Percentiles rank a stretch among this genome's conserved stretches.
Evolutionary conservation across 495 filamentous ascomycete species (phyloP).

Genomic region (Penicillium subrubescens): DNA sequence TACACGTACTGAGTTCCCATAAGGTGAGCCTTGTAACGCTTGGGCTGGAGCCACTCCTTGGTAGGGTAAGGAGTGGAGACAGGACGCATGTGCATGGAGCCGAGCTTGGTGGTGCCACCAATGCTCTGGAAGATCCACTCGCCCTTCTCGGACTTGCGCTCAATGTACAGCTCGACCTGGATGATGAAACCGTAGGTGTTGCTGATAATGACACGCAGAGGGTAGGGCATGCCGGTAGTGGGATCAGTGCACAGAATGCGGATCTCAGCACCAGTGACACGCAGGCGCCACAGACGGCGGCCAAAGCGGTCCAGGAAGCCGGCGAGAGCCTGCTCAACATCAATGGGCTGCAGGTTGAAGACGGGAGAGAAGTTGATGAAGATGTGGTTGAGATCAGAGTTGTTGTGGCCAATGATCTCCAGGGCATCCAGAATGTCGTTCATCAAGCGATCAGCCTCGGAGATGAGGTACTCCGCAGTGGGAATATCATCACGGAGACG

Average conservation of each 20-base stretch:
- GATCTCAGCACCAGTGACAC: slow-evolving; percentile 96
- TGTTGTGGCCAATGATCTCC: slow-evolving; percentile 98
- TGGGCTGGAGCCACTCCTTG: slow-evolving; percentile 98
- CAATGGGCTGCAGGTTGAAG: slow-evolving; percentile 85
- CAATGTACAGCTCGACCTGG: slow-evolving; percentile 94
- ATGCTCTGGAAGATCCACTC: slow-evolving; percentile 99
- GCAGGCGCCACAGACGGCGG: slow-evolving; percentile 91
- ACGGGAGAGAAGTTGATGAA: slow-evolving; percentile 98
- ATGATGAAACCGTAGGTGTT: slow-evolving; percentile 99
- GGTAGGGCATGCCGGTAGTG: slow-evolving; percentile 80
- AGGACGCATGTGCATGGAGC: slow-evolving; percentile 89
- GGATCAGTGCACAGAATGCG: slow-evolving; percentile 97
- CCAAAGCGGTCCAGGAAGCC: slow-evolving; percentile 97
- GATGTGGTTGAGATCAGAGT: slow-evolving; percentile 99
- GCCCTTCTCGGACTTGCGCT: slow-evolving; percentile 95
- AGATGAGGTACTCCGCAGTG: slow-evolving; percentile 96
- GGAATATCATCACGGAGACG: slow-evolving; percentile 95
- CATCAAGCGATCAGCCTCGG: slow-evolving; percentile 93
- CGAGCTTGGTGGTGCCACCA: slow-evolving; percentile 90
- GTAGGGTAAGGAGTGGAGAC: slow-evolving; percentile 93
- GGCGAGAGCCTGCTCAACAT: slow-evolving; percentile 91
- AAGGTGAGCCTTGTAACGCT: slow-evolving; percentile 97
- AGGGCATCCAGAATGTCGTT: slow-evolving; percentile 97
- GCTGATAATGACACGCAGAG: slow-evolving; percentile 93
- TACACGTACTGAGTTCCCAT: slow-evolving; percentile 99